Percentiles rank a stretch among this genome's conserved stretches.
Conservation (phyloP, 495 filamentous ascomycete genomes). For the Tuber umbilicatum region DNA sequence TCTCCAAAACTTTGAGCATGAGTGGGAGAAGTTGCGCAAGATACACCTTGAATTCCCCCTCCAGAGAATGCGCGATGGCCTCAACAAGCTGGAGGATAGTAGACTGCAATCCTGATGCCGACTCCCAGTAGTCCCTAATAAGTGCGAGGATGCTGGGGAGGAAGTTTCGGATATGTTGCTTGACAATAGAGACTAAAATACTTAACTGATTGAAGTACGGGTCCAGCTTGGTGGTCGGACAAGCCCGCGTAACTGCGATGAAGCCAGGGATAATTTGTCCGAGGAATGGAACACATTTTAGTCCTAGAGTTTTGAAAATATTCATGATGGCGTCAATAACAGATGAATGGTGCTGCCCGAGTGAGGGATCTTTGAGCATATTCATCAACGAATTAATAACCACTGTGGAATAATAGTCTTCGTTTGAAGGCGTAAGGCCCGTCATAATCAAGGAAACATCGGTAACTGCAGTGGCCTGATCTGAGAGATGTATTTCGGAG, state of each 20-base stretch:
- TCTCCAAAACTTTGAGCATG: conserved; percentile 89
- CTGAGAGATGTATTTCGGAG: conserved; percentile 35
- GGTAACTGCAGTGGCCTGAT: conserved; percentile 59
- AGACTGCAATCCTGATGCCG: conserved; percentile 65
- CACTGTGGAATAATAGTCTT: conserved; percentile 97
- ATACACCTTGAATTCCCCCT: conserved; percentile 95
- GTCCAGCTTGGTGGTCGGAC: conserved; percentile 66
- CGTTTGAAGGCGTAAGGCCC: conserved; percentile 89
- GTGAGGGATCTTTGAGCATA: conserved; percentile 79
- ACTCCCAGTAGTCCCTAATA: conserved; percentile 79
- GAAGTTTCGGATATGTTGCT: conserved; percentile 88
- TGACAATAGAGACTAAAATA: conserved; percentile 86
- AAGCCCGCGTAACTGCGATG: conserved; percentile 72
- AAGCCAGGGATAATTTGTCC: conserved; percentile 91
- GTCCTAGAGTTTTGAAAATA: conserved; percentile 89
- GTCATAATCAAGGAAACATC: conserved; percentile 98
- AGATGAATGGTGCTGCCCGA: conserved; percentile 80
- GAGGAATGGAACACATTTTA: conserved; percentile 92
- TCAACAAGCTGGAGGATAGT: conserved; percentile 90
- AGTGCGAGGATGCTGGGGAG: conserved; percentile 75
- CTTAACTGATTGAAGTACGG: conserved; percentile 95
- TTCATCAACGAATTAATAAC: conserved; percentile 91
- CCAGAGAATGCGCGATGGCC: conserved; percentile 82
- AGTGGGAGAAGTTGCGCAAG: conserved; percentile 78
- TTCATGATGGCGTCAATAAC: conserved; percentile 99